phyloP scores from a whole-genome alignment of 129 eudicot genomes.

The Escallonia rubra region DNA sequence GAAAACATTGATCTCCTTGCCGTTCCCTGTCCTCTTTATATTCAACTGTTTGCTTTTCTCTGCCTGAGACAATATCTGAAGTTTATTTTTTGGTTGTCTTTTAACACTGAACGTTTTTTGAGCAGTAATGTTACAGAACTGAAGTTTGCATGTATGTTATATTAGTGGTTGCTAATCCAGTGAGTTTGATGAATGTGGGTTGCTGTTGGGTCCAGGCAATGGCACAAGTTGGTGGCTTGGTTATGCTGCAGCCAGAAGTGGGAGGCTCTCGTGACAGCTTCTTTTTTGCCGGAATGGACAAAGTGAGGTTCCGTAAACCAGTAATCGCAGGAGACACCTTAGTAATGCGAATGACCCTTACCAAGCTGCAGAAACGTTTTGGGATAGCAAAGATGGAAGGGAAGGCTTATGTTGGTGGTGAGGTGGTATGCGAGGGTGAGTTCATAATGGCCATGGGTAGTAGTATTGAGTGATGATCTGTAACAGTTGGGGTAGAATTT shows the following conservation, averaged over 20 bases:
- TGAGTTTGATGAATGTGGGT: neutral
- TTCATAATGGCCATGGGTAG: constrained; percentile 96
- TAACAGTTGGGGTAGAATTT: constrained; percentile 17
- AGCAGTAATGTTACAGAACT: neutral
- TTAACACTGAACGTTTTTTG: neutral
- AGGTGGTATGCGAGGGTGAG: constrained; percentile 94
- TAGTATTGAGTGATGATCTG: constrained; percentile 18
- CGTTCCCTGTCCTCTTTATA: too few relatives aligned
- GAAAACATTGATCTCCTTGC: too few relatives aligned
- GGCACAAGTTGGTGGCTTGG: constrained; percentile 99
- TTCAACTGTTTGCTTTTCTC: too few relatives aligned
- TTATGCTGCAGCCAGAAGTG: constrained; percentile 96
- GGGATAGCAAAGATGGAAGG: constrained; percentile 98
- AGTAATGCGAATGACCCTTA: constrained; percentile 89
- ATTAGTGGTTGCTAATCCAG: neutral
- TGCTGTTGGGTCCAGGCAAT: constrained; percentile 58
- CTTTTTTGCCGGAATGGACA: constrained; percentile 96
- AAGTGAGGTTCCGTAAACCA: constrained; percentile 92
- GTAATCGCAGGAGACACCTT: constrained; percentile 95
- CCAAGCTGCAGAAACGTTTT: constrained; percentile 88
- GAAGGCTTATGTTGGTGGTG: constrained; percentile 93
- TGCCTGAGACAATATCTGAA: too few relatives aligned
- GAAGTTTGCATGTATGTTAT: neutral
- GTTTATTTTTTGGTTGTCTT: too few relatives aligned
- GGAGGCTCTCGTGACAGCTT: constrained; percentile 87